phyloP scores from a whole-genome alignment of 2,329 filamentous ascomycete genomes.

The Ceratocystis albifundus region DNA sequence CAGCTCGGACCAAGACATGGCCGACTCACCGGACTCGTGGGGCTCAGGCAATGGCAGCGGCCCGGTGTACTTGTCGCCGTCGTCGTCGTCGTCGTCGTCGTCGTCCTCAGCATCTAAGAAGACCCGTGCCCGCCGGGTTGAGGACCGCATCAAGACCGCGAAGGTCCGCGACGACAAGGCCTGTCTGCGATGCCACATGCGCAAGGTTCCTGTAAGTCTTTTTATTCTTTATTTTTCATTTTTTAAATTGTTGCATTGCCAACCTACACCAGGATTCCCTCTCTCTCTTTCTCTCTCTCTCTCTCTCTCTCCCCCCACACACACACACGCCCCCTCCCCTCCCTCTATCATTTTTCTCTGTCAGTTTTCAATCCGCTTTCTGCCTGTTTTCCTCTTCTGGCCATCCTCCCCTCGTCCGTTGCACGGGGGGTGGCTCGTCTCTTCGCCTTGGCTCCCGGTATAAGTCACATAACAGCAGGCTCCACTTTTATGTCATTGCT shows the following conservation, averaged over 20 bases:
- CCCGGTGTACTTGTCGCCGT: background rate
- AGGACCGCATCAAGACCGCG: conserved; percentile 37
- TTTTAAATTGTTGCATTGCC: background rate
- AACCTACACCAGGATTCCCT: background rate
- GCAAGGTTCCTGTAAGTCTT: conserved; percentile 39
- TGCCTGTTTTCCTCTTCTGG: background rate
- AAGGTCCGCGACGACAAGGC: conserved; percentile 39
- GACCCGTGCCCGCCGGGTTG: conserved; percentile 24
- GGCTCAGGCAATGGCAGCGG: background rate
- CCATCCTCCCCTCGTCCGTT: conserved; percentile 1
- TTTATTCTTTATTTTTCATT: too few species aligned
- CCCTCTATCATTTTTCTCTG: background rate
- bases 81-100: background rate
- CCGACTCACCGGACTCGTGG: conserved; percentile 14
- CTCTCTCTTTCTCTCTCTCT: background rate
- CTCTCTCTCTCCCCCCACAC: background rate
- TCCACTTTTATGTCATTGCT: background rate
- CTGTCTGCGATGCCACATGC: conserved; percentile 39
- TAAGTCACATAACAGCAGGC: background rate
- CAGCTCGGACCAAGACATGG: conserved; percentile 6
- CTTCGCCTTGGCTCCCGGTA: background rate
- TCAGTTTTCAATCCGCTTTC: background rate
- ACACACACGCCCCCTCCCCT: background rate
- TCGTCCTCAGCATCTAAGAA: conserved; percentile 13
- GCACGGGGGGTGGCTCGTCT: conserved; percentile 17